A percentile compares a stretch with the other conserved stretches of the same genome.
phyloP scores from a whole-genome alignment of 2,329 filamentous ascomycete genomes.

The Aureobasidium leucospermi region DNA sequence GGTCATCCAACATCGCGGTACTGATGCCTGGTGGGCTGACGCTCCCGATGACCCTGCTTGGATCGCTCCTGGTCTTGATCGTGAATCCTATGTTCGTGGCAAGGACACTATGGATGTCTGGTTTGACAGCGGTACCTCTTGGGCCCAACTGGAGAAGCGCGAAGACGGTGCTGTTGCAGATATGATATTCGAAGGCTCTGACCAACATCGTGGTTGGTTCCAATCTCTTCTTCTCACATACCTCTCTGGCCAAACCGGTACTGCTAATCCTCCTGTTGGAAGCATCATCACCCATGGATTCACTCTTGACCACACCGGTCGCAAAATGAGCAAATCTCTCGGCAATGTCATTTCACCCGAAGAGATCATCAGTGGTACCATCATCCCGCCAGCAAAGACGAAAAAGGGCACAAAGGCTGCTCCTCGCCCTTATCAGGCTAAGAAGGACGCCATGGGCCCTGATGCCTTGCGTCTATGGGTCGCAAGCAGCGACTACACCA shows the following conservation, averaged over 20 bases:
- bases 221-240: constrained; percentile 90
- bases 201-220: constrained; percentile 98
- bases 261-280: constrained; percentile 63
- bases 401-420: constrained; percentile 15
- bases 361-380: constrained; percentile 76
- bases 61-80: constrained; percentile 58
- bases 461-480: constrained; percentile 88
- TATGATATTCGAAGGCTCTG: constrained; percentile 86
- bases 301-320: constrained; percentile 78
- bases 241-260: constrained; percentile 54
- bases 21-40: constrained; percentile 95
- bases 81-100: constrained; percentile 60
- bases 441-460: constrained; percentile 53
- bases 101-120: constrained; percentile 98
- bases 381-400: constrained; percentile 62
- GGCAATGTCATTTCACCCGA: constrained; percentile 78
- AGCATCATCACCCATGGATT: constrained; percentile 94
- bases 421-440: constrained; percentile 17
- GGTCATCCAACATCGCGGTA: constrained; percentile 67
- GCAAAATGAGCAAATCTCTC: constrained; percentile 97
- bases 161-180: constrained; percentile 54
- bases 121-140: constrained; percentile 97
- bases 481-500: constrained; percentile 84
- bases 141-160: constrained; percentile 51
- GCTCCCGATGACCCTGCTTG: constrained; percentile 65